Evolutionary conservation across 192 early-diverging fungal genomes (phyloP).

Genomic region (Coemansia sp.): DNA sequence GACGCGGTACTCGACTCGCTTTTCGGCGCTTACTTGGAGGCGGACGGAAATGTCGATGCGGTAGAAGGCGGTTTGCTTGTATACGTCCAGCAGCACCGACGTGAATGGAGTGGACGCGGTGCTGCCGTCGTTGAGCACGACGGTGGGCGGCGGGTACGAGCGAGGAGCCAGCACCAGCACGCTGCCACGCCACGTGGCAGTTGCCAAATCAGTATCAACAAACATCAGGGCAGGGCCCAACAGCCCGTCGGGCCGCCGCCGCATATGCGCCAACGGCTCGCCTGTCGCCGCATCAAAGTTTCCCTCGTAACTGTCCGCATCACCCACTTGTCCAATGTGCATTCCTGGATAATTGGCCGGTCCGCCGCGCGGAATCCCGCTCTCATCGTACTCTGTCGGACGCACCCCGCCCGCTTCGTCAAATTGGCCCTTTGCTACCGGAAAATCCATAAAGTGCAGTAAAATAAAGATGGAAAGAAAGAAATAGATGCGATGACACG

Average conservation of each 20-base stretch:
- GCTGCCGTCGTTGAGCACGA: slow-evolving; percentile 45
- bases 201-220: slow-evolving; percentile 56
- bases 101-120: slow-evolving; percentile 27
- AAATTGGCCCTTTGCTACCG: slow-evolving; percentile 38
- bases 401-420: slow-evolving; percentile 23
- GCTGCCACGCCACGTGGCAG: slow-evolving; percentile 59
- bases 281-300: slow-evolving; percentile 52
- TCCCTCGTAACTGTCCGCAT: slow-evolving; percentile 48
- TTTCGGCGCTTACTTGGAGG: slow-evolving; percentile 45
- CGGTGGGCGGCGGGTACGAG: slow-evolving; percentile 29
- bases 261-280: slow-evolving; percentile 44
- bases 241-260: slow-evolving; percentile 45
- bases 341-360: slow-evolving; percentile 41
- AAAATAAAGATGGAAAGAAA: slow-evolving; percentile 1
- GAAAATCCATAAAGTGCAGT: slow-evolving; percentile 41
- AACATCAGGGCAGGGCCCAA: slow-evolving; percentile 59
- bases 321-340: slow-evolving; percentile 7
- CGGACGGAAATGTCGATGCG: slow-evolving; percentile 59
- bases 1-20: slow-evolving; percentile 45
- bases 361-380: slow-evolving; percentile 44
- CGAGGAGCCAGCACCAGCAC: slow-evolving; percentile 54
- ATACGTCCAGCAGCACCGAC: slow-evolving; percentile 56
- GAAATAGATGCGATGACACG: background rate
- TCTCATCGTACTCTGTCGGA: slow-evolving; percentile 36
- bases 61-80: slow-evolving; percentile 64